Conservation (phyloP, 2,329 filamentous ascomycete genomes). For the Taxawa tesnikishii region DNA sequence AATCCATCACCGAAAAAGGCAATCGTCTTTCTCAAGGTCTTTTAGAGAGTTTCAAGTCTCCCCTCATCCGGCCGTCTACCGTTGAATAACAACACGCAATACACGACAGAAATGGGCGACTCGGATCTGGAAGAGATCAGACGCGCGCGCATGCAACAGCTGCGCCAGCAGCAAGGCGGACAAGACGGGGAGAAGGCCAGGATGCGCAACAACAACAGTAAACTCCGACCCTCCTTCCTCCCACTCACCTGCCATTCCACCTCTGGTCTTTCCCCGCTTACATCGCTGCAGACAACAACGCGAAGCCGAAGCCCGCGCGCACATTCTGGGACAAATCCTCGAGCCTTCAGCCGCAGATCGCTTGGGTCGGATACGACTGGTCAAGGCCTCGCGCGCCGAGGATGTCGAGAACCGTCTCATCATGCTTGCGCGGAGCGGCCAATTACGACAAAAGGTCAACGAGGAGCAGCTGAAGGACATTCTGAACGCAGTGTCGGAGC, state of each 20-base stretch:
- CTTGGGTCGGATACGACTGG: slow-evolving; percentile 83
- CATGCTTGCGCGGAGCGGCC: slow-evolving; percentile 77
- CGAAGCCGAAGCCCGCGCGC: slow-evolving; percentile 58
- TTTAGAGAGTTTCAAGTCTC: too few relatives aligned
- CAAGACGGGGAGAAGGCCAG: slow-evolving; percentile 55
- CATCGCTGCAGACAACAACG: too few relatives aligned
- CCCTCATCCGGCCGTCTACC: too few relatives aligned
- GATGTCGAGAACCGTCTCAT: slow-evolving; percentile 91
- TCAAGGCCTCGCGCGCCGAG: slow-evolving; percentile 80
- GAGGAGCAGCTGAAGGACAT: slow-evolving; percentile 91
- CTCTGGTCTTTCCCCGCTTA: too few relatives aligned
- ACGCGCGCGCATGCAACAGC: slow-evolving; percentile 83
- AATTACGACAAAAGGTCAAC: slow-evolving; percentile 76
- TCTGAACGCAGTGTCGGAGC: slow-evolving; percentile 69
- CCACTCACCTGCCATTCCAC: too few relatives aligned
- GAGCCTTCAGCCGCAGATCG: slow-evolving; percentile 88
- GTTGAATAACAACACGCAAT: too few relatives aligned
- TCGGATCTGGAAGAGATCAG: slow-evolving; percentile 64
- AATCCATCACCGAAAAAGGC: too few relatives aligned
- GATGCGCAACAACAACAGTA: too few relatives aligned
- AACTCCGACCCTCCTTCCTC: too few relatives aligned
- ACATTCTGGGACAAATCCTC: slow-evolving; percentile 83
- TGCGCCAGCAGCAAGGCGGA: slow-evolving; percentile 55
- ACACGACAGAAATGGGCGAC: too few relatives aligned
- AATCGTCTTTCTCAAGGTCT: too few relatives aligned